Base-by-base conservation (phyloP, 2,329 filamentous ascomycete species). In the Alternaria gansuensis region DNA sequence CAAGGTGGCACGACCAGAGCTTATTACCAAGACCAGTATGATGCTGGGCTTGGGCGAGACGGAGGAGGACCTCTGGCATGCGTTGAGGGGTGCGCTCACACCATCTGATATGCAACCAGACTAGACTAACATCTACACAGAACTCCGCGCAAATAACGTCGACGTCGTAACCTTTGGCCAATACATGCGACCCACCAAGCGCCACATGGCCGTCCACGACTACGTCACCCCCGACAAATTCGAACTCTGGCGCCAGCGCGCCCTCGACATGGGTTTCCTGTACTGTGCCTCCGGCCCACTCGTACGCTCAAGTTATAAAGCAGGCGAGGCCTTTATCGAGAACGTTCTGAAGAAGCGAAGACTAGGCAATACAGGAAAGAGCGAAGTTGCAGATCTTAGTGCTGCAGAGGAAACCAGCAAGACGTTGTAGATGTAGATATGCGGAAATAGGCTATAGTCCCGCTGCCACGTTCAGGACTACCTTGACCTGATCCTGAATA, bases 121-220 rank as follows among this genome's bases (percentile, higher is more conserved):
- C 9, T 34, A 36, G 37, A 26, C 33, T 55, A 51, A 66, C 70
- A 53, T 54, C 0, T 3, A 17, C 7, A 13, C 59, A 87, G 91
- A 96, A 76, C 85, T 99, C 11, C 87, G 95, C 57, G 88, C 88
- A 65, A 85, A 88, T 57, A 83, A 91, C 60, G 93, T 97, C 44
- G 95, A 99, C 69, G 92, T 99, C 11, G 93, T 99, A 57, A 99
- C 95, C 0, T 99, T 99, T 69, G 95, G 95, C n/a, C 95, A 99
- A 82, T 99, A 99, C 82, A 99, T 99, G 95, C 91, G 94, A 10
- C 95, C 95, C 2, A 99, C 95, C 4, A 99, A 98, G 84, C 87
- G 94, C 43, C 95, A 99, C 78, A 94, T 99, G 87, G 90, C 96
- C 78, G 95, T 99, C 31, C 90, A 96, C 73, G 92, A 94, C 77